phyloP scores from a whole-genome alignment of 257 asterid species.

The Euphrasia confusa region DNA sequence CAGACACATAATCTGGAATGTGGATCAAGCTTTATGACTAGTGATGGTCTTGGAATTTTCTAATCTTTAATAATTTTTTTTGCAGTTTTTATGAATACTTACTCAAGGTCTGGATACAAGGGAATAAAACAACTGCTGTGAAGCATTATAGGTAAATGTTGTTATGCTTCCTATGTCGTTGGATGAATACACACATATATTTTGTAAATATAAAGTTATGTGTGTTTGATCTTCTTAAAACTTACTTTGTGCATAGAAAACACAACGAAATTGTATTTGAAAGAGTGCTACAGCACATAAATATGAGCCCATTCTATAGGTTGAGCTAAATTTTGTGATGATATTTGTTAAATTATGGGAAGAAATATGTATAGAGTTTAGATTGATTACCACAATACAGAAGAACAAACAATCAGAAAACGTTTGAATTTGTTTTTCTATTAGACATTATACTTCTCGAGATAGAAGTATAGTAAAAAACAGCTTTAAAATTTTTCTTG shows the following conservation, averaged over 20 bases:
- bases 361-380: too few relatives aligned
- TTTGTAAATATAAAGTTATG: background rate
- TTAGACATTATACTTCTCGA: background rate
- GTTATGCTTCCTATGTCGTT: slow-evolving; percentile 15
- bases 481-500: slow-evolving; percentile 18
- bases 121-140: slow-evolving; percentile 80
- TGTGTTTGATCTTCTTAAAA: too few relatives aligned
- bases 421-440: background rate
- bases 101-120: slow-evolving; percentile 98
- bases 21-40: slow-evolving; percentile 13
- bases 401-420: too few relatives aligned
- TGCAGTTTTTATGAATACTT: slow-evolving; percentile 96
- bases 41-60: slow-evolving; percentile 21
- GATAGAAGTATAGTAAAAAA: slow-evolving; percentile 2
- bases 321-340: too few relatives aligned
- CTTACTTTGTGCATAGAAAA: too few relatives aligned
- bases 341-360: too few relatives aligned
- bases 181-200: background rate
- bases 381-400: too few relatives aligned
- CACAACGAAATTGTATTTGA: too few relatives aligned
- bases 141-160: slow-evolving; percentile 75
- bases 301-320: too few relatives aligned
- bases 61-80: slow-evolving; percentile 16
- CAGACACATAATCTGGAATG: slow-evolving; percentile 1
- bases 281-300: too few relatives aligned